These are phyloP conservation scores for Penicillium bovifimosum DNA, from an alignment of 495 filamentous ascomycete species.

Conservation along the genomic window DNA sequence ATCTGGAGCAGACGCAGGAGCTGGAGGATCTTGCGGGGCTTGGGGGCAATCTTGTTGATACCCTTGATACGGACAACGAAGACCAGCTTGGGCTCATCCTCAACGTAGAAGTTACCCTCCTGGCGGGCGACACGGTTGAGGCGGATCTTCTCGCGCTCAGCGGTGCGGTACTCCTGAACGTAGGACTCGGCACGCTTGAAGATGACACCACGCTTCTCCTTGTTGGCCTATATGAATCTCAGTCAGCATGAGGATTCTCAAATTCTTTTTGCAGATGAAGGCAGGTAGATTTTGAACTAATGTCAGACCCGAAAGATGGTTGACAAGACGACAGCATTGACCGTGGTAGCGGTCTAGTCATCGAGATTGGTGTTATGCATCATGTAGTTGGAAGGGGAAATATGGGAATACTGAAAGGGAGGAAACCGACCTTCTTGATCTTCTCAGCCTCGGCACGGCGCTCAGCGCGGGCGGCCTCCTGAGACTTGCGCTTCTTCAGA, in stretches of 20 bases:
- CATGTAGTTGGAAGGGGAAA: slow-evolving; percentile 34
- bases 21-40: slow-evolving; percentile 99
- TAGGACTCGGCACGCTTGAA: slow-evolving; percentile 99
- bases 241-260: slow-evolving; percentile 36
- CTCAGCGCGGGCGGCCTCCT: slow-evolving; percentile 95
- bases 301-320: slow-evolving; percentile 99
- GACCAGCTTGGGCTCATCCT: slow-evolving; percentile 91
- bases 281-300: slow-evolving; percentile 25
- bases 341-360: slow-evolving; percentile 73
- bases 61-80: slow-evolving; percentile 99
- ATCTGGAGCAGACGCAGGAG: slow-evolving; percentile 98
- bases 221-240: slow-evolving; percentile 64
- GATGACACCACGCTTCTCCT: slow-evolving; percentile 94
- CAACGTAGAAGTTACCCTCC: slow-evolving; percentile 88
- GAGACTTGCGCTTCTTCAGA: slow-evolving; percentile 99
- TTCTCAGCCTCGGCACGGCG: slow-evolving; percentile 70
- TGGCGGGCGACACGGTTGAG: slow-evolving; percentile 82
- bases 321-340: slow-evolving; percentile 95
- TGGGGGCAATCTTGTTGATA: slow-evolving; percentile 99
- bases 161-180: slow-evolving; percentile 97
- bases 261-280: slow-evolving; percentile 13
- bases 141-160: slow-evolving; percentile 97
- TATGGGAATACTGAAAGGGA: neutral
- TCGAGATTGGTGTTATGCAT: slow-evolving; percentile 68
- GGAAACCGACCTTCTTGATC: slow-evolving; percentile 77